Conservation (phyloP, 805 yeast genomes). For the Candida ascalaphidarum region DNA sequence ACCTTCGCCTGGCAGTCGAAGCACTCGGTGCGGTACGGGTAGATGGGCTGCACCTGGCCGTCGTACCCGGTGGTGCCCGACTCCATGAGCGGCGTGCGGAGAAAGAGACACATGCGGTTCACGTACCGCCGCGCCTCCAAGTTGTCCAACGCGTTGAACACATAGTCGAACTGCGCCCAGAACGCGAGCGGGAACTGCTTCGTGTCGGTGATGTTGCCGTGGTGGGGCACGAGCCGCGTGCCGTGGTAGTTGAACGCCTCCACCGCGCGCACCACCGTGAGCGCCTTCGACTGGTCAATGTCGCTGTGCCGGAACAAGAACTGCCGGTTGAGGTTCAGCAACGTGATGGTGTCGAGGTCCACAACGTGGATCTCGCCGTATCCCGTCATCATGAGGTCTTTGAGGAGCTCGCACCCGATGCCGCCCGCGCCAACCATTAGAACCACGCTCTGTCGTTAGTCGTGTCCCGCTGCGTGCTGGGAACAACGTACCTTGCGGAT, state of each 20-base stretch:
- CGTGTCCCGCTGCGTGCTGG: no score
- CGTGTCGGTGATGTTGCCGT: slow-evolving; percentile 81
- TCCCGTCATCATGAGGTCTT: slow-evolving; percentile 70
- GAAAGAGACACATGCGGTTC: slow-evolving; percentile 69
- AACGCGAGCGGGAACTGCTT: slow-evolving; percentile 62
- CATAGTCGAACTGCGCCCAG: slow-evolving; percentile 63
- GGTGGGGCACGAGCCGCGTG: slow-evolving; percentile 66
- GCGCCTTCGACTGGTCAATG: slow-evolving; percentile 79
- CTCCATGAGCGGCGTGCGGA: slow-evolving; percentile 75
- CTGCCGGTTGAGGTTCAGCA: slow-evolving; percentile 88
- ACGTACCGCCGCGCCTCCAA: slow-evolving; percentile 88
- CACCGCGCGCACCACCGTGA: slow-evolving; percentile 81
- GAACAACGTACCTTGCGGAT: no score
- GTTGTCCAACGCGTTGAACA: slow-evolving; percentile 91
- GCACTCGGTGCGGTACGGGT: slow-evolving; percentile 79
- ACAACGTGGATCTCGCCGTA: slow-evolving; percentile 84
- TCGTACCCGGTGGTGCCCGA: slow-evolving; percentile 92
- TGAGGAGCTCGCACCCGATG: slow-evolving; percentile 86
- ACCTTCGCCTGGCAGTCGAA: slow-evolving; percentile 86
- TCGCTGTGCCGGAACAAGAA: slow-evolving; percentile 85
- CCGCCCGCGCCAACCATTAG: slow-evolving; percentile 95
- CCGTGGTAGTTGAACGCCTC: slow-evolving; percentile 52
- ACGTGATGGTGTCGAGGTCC: slow-evolving; percentile 93
- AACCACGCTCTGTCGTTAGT: slow-evolving; percentile 50
- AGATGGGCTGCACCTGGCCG: slow-evolving; percentile 91